These are phyloP conservation scores for Asterochloris sp. DNA, from an alignment of 139 green algal species.

Conservation along the genomic window DNA sequence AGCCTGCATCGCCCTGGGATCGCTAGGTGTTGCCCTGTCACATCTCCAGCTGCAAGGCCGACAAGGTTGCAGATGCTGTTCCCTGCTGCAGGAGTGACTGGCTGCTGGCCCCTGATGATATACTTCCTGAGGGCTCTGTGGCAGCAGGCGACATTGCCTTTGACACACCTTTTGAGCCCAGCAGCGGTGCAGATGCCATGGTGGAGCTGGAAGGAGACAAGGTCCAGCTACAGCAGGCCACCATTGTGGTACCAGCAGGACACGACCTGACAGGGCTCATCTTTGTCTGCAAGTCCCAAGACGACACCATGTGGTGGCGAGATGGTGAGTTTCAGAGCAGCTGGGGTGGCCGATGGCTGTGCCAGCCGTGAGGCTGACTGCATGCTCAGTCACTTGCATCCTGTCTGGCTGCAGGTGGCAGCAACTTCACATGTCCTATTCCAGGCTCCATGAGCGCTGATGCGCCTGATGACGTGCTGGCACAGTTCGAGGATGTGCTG, in stretches of 20 bases:
- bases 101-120: slow-evolving; percentile 33
- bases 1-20: not conserved
- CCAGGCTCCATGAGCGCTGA: slow-evolving; percentile 28
- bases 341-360: too few species aligned
- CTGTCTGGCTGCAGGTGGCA: slow-evolving; percentile 19
- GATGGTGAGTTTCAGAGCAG: slow-evolving; percentile 42
- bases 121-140: slow-evolving; percentile 36
- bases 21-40: not conserved
- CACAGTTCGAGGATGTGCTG: slow-evolving; percentile 53
- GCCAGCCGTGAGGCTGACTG: too few species aligned
- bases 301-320: slow-evolving; percentile 81
- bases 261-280: slow-evolving; percentile 39
- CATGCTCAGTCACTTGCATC: not conserved
- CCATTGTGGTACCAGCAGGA: slow-evolving; percentile 52
- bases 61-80: not conserved
- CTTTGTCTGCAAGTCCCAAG: slow-evolving; percentile 73
- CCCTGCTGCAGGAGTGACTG: slow-evolving; percentile 33
- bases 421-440: slow-evolving; percentile 81
- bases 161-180: slow-evolving; percentile 58
- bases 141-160: slow-evolving; percentile 33
- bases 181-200: slow-evolving; percentile 42
- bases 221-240: slow-evolving; percentile 73
- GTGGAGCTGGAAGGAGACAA: slow-evolving; percentile 41
- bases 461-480: not conserved
- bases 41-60: not conserved